phyloP scores from a whole-genome alignment of 2,329 filamentous ascomycete genomes.

The Talaromyces piceae region DNA sequence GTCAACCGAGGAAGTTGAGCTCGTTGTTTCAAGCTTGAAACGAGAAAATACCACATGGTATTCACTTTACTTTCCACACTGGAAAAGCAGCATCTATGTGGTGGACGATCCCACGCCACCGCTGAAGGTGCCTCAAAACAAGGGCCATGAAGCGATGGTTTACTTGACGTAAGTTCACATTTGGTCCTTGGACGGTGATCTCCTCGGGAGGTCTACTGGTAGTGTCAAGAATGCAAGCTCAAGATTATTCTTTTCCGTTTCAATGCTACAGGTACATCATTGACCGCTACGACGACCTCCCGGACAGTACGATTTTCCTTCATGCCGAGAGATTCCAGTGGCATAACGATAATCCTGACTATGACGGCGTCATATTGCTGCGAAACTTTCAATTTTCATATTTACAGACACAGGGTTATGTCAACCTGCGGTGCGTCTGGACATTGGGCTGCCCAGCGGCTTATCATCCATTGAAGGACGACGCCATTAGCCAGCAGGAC shows the following conservation, averaged over 20 bases:
- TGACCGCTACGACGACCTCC: constrained; percentile 45
- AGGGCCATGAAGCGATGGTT: constrained; percentile 47
- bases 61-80: constrained; percentile 13
- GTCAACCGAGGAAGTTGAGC: not conserved
- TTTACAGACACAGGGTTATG: constrained; percentile 40
- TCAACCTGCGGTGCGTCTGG: constrained; percentile 46
- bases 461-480: constrained; percentile 28
- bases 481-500: not conserved
- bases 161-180: constrained; percentile 42
- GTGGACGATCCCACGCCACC: constrained; percentile 38
- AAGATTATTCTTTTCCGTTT: not conserved
- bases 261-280: constrained; percentile 34
- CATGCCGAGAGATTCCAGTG: constrained; percentile 42
- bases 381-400: constrained; percentile 35
- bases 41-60: constrained; percentile 8
- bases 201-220: not conserved
- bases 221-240: not conserved
- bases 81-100: constrained; percentile 29
- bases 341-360: constrained; percentile 44
- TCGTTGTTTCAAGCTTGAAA: constrained; percentile 8
- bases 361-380: constrained; percentile 37
- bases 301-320: constrained; percentile 45
- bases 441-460: constrained; percentile 45
- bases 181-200: not conserved
- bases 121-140: constrained; percentile 41